Base-by-base conservation (phyloP, 1,139 yeast genomes). In the Arxiozyma bovina region DNA sequence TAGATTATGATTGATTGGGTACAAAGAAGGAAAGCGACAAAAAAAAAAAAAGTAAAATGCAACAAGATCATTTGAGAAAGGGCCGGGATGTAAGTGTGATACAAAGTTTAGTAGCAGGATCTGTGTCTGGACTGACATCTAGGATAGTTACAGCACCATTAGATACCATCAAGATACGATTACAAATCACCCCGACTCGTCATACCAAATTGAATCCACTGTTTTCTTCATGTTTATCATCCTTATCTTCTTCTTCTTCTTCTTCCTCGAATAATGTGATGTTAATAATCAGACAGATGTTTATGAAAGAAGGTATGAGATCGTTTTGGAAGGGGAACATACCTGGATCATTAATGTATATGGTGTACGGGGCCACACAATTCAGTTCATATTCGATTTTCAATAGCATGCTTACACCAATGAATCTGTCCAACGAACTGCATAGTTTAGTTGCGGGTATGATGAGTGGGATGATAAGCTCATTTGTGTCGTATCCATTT, bases 281-380 rank as follows among this genome's bases (percentile, higher is more conserved):
- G 2, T 59, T 64, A 4, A 73, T 80, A 0, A 65, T 76, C 38
- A 53, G 51, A 17, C 65, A 72, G 1, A 75, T 82, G 1, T 61
- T 71, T 1, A 61, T 62, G 20, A 73, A 75, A 34, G 89, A 84
- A 63, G 88, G 89, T 2, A n/a, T 78, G 0, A 59, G 61, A 12
- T 83, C 91, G 0, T 74, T 93, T 23, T 93, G 98, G 98, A 91
- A 90, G 69, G 99, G 99, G 0, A 93, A 93, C 67, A 79, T 88
- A 0, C 96, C 99, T 0, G 99, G 98, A 0, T 91, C 89, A 61
- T 70, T 83, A 46, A 79, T 93, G 81, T 93, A 93, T 65, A 75
- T 93, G 20, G 61, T 87, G 23, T 93, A 93, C 63, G 96, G 98
- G 15, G 90, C 88, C 0, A 74, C 81, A 0, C 98, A 93, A 68